Base-by-base conservation (phyloP, 2,329 filamentous ascomycete genomes). In the Fusarium illudens region DNA sequence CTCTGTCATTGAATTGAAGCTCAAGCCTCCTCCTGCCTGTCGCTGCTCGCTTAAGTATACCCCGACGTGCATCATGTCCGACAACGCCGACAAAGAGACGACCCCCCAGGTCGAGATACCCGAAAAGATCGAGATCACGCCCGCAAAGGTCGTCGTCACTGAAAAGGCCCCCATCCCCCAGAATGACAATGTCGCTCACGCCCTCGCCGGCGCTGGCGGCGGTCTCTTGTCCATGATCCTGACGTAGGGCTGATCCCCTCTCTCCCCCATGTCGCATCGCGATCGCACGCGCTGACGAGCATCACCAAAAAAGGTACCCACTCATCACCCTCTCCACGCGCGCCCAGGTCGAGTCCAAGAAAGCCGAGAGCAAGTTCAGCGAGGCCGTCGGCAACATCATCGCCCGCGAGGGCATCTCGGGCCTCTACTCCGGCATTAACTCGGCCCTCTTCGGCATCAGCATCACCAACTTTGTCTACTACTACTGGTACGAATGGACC, bases 401-500 rank as follows among this genome's bases (percentile, higher is more conserved):
- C 68, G 91, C 94, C 73, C 92, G 96, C 73, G 96, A 99, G 81
- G 96, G 96, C 74, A 83, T 97, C 59, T 84, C 88, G 3, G 96
- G 96, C 30, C 89, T 99, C 33, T 99, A 98, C 79, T 90, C 96
- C 7, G 96, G 96, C 39, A 88, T 99, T 62, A 93, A 97, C 79
- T 96, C 92, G 66, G 96, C 96, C 53, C 86, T 99, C 46, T 97
- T 99, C 80, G 96, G 96, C 79, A 98, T 99, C 84, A 96, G 92
- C 80, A 90, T 99, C 73, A 99, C 96, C 74, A 99, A 99, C 84
- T 99, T 99, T 78, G 95, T 99, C 49, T 99, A 99, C 86, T 99
- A 99, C 84, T 99, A 98, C 86, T 99, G 93, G 95, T 99, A 98
- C 81, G 96, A 99, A 83, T 99, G 93, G 92, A 96, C 94, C 67